A percentile compares a stretch with the other conserved stretches of the same genome.
Conservation (phyloP, 139 green algal genomes). For the Limnomonas spitsbergensis region DNA sequence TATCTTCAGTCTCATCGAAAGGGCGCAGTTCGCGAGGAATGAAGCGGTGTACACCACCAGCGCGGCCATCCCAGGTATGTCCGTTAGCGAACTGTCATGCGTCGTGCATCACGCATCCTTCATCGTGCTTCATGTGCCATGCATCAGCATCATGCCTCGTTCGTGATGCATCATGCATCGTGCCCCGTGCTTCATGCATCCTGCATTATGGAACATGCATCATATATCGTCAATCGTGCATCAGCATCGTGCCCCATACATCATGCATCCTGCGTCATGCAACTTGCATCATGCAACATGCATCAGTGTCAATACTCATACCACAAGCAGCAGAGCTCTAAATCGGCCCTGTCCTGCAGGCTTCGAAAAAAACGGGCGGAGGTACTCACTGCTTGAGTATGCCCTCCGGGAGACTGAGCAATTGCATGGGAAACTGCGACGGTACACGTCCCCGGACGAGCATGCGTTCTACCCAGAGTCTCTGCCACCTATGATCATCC, state of each 20-base stretch:
- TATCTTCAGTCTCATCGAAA: slow-evolving; percentile 95
- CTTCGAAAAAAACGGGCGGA: slow-evolving; percentile 47
- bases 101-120: too few species aligned
- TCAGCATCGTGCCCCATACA: too few species aligned
- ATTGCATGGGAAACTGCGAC: slow-evolving; percentile 81
- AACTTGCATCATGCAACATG: background rate
- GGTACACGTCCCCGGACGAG: slow-evolving; percentile 93
- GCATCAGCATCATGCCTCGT: background rate
- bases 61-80: slow-evolving; percentile 69
- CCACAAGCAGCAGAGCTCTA: background rate
- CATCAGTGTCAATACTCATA: background rate
- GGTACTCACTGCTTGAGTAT: slow-evolving; percentile 88
- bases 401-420: slow-evolving; percentile 88
- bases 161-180: slow-evolving; percentile 12
- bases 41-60: slow-evolving; percentile 68
- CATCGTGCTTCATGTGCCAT: too few species aligned
- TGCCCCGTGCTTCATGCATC: too few species aligned
- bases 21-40: slow-evolving; percentile 89
- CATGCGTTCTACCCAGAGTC: slow-evolving; percentile 84
- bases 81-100: too few species aligned
- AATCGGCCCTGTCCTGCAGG: slow-evolving; percentile 23
- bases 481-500: slow-evolving; percentile 60
- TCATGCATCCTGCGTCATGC: too few species aligned
- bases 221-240: too few species aligned
- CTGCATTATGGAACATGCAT: too few species aligned